Evolutionary conservation across 345 rosid genomes (phyloP).

Genomic region (Populus tremula): DNA sequence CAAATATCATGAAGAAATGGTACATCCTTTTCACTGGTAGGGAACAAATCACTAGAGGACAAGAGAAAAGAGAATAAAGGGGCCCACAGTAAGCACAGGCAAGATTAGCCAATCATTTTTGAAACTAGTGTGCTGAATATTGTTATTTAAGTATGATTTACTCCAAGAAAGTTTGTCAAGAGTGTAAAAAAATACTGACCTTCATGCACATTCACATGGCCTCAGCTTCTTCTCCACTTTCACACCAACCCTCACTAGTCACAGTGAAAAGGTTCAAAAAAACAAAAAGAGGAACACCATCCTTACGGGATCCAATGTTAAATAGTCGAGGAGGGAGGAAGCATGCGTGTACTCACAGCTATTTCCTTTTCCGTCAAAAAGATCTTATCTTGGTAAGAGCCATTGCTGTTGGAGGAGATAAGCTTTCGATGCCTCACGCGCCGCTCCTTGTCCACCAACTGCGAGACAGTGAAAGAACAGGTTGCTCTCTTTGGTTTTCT

Average conservation of each 20-base stretch:
- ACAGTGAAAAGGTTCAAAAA: neutral
- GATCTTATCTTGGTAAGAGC: neutral
- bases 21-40: too few species aligned
- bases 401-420: neutral
- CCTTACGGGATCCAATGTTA: slow-evolving; percentile 29
- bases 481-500: neutral
- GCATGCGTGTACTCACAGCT: slow-evolving; percentile 17
- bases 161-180: neutral
- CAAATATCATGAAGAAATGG: too few species aligned
- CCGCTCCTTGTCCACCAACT: slow-evolving; percentile 31
- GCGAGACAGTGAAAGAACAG: slow-evolving; percentile 11
- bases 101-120: neutral
- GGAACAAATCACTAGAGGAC: neutral
- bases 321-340: neutral
- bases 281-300: neutral
- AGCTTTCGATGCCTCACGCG: slow-evolving; percentile 24
- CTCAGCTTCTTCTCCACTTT: neutral
- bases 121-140: neutral
- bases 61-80: neutral
- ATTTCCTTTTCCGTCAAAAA: neutral
- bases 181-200: neutral
- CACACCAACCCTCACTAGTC: neutral
- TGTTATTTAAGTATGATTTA: neutral
- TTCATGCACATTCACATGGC: neutral
- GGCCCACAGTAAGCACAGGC: neutral